Evolutionary conservation across 805 yeast species (phyloP), one percentile per base, ranked within the genome.

Genomic region (Spathaspora boniae): DNA sequence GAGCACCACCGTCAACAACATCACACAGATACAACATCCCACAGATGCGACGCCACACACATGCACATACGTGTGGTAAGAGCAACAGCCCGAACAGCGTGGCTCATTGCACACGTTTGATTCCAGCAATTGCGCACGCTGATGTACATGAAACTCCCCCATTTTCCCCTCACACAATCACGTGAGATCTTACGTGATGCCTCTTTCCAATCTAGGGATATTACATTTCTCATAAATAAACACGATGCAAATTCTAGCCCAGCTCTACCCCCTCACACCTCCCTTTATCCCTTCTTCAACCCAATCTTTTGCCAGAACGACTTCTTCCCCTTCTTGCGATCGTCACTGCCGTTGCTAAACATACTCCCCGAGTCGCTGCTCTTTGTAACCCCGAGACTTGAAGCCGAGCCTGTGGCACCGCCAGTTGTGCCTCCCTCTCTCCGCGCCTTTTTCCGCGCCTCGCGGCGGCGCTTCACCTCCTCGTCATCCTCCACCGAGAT

Each of bases 401-500:
- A n/a, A n/a, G n/a, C n/a, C n/a, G n/a, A n/a, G 5, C n/a, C 9
- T 2, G 23, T 9, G 3, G 20, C 22, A 11, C n/a, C 16, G 9
- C 12, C 16, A 8, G 9, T 15, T 6, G 18, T 14, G 12, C 23
- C 26, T 26, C 28, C 28, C n/a, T 24, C 23, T 16, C 34, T 37
- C 29, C 29, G 26, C 20, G 32, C 28, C 37, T 34, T 31, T 30
- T 31, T 24, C 24, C 23, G 24, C 3, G 26, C 19, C 34, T 37
- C 26, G 19, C 37, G 34, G 9, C 22, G 20, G 29, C 28, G 26
- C 24, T 38, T 36, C n/a, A n/a, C 27, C n/a, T 61, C 65, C 17
- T 56, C 62, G 6, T 53, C 63, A 21, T 59, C 65, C 28, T 51
- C 50, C 41, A 59, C 54, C 24, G 62, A 61, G 19, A 67, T 56